phyloP scores from a whole-genome alignment of 441 rosid species.

The Mallotus japonicus region DNA sequence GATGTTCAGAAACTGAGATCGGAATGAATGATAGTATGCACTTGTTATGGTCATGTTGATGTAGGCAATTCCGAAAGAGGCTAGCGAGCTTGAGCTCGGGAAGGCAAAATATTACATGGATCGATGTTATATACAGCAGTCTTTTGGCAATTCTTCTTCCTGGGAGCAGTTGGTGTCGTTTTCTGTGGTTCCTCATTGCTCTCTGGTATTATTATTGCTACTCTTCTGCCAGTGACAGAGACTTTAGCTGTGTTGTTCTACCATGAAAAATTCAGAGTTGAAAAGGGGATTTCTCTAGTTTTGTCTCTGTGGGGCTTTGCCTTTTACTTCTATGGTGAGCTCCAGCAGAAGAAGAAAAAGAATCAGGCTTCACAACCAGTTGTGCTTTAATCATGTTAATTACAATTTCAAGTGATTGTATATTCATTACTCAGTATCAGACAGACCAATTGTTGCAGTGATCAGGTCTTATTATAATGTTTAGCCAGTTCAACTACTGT shows the following conservation, averaged over 20 bases:
- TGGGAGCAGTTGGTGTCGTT: slow-evolving; percentile 45
- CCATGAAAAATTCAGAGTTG: slow-evolving; percentile 49
- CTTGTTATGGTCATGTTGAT: not conserved
- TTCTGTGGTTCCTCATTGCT: slow-evolving; percentile 47
- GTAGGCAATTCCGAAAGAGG: slow-evolving; percentile 50
- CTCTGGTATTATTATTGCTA: slow-evolving; percentile 49
- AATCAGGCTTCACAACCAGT: slow-evolving; percentile 10
- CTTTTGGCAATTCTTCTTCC: slow-evolving; percentile 36
- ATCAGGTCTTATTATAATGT: no score
- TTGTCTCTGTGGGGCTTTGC: slow-evolving; percentile 56
- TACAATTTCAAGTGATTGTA: no score
- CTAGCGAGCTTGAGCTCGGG: slow-evolving; percentile 39
- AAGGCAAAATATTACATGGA: slow-evolving; percentile 34
- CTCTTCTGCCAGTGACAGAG: slow-evolving; percentile 48
- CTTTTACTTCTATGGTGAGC: slow-evolving; percentile 55
- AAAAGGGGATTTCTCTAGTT: slow-evolving; percentile 50
- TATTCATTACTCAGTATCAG: no score
- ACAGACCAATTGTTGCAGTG: no score
- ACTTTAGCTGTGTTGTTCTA: slow-evolving; percentile 44
- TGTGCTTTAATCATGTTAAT: not conserved
- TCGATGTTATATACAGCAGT: slow-evolving; percentile 31
- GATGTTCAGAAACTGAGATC: not conserved
- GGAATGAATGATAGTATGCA: not conserved
- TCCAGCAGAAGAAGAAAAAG: slow-evolving; percentile 29
- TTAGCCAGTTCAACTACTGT: no score